Base-by-base conservation (phyloP, 1,284 basidiomycete genomes). In the Jaminaea rosea region DNA sequence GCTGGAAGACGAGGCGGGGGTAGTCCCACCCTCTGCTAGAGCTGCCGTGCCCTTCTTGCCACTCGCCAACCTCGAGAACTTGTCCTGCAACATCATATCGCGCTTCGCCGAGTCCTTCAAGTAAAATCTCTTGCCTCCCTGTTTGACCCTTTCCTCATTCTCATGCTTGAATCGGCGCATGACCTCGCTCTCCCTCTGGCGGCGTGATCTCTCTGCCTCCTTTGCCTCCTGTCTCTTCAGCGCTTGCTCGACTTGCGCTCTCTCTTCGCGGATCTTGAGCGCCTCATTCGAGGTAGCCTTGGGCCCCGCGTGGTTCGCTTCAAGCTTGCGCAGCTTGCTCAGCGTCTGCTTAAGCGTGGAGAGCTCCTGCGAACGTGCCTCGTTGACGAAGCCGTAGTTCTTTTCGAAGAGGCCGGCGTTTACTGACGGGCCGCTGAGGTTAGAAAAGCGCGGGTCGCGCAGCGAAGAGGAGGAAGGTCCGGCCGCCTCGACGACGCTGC, bases 381-480 rank as follows among this genome's bases (percentile, higher is more conserved):
- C 81, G 1, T 83, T 78, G 19, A 96, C 78, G 75, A 97, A 97
- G 0, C 78, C 78, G 67, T 96, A 97, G 26, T 84, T 83, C 44
- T 82, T 76, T 17, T 80, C 79, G 71, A 90, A 93, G 24, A 84
- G 81, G 49, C 83, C 77, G 0, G 80, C 65, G 42, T 85, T 82
- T 60, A 85, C 82, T 53, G 82, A 78, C n/a, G 88, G 88, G 5
- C 83, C 75, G 1, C 78, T 79, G 10, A 88, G 75, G 10, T 83
- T 80, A 26, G 87, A 79, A 76, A 97, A 97, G 42, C 92, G 83
- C 2, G 93, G 92, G 76, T 97, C 92, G 36, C 92, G 83, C 9
- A 84, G 76, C 89, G 66, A 31, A 41, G 19, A 17, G 19, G 19
- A 41, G 27, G n/a, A 15, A 34, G 36, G 41, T n/a, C n/a, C 81